A percentile compares a stretch with the other conserved stretches of the same genome.
Conservation (phyloP, 306 rosid genomes). For the Glycine soja region DNA sequence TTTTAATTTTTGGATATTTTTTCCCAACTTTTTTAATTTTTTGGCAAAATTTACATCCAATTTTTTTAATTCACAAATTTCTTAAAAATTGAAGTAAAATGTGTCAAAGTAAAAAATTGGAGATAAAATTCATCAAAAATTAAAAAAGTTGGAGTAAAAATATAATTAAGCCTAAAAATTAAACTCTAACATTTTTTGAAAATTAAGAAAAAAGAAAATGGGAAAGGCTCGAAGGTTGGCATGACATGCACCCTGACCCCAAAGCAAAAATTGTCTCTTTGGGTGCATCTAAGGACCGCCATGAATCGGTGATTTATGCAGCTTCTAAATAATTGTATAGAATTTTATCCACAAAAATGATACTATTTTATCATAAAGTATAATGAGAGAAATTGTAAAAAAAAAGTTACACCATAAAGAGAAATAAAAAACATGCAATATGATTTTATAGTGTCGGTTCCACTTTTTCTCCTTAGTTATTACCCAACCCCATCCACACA, state of each 20-base stretch:
- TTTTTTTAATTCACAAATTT: no score
- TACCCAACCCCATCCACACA: background rate
- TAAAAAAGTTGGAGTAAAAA: no score
- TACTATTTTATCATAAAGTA: background rate
- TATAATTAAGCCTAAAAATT: no score
- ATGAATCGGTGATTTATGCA: background rate
- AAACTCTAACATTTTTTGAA: background rate
- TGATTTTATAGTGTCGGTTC: constrained; percentile 1
- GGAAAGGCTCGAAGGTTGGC: background rate
- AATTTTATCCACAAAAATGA: constrained; percentile 1
- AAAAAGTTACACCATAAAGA: background rate
- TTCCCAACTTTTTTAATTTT: no score
- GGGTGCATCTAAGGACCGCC: background rate
- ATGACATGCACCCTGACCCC: no score
- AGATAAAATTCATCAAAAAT: no score
- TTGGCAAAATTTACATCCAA: no score
- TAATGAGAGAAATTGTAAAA: background rate
- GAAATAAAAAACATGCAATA: background rate
- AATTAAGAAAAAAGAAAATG: background rate
- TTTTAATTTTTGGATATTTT: no score
- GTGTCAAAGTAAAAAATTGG: no score
- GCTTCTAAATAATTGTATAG: background rate
- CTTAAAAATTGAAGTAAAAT: no score
- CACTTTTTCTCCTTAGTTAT: background rate
- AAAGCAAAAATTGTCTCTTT: background rate